These are phyloP conservation scores for Tetragonia tetragonoides DNA, from an alignment of 148 eudicot species.

Conservation along the genomic window DNA sequence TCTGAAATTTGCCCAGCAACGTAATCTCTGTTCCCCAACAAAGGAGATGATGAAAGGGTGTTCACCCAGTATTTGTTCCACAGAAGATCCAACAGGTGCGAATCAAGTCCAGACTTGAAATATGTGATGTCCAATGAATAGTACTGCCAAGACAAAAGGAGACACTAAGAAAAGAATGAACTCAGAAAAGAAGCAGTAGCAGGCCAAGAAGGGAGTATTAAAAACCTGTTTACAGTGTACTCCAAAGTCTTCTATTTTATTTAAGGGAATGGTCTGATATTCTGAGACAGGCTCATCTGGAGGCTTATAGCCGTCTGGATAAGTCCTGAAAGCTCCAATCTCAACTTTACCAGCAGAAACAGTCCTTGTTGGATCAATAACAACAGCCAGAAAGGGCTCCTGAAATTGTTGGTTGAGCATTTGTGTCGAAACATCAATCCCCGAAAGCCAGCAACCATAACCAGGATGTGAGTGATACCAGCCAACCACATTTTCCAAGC, in stretches of 20 bases:
- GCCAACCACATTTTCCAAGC: constrained; percentile 95
- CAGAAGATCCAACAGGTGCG: constrained; percentile 92
- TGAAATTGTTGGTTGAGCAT: constrained; percentile 95
- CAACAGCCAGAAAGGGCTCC: constrained; percentile 97
- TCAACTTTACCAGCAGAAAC: constrained; percentile 99
- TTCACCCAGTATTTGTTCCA: constrained; percentile 99
- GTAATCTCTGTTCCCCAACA: constrained; percentile 90
- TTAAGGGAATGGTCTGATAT: constrained; percentile 93
- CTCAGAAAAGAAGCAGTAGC: background rate
- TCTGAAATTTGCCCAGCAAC: constrained; percentile 98
- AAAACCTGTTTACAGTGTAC: constrained; percentile 96
- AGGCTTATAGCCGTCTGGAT: constrained; percentile 96
- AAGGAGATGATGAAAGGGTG: constrained; percentile 93
- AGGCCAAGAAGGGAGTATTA: background rate
- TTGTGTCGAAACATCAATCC: constrained; percentile 95
- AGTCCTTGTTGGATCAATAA: constrained; percentile 96
- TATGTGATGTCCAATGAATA: constrained; percentile 91
- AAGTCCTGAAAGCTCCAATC: constrained; percentile 96
- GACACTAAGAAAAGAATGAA: constrained; percentile 6
- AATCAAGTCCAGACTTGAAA: constrained; percentile 96
- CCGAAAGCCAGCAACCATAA: constrained; percentile 99
- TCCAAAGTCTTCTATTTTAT: constrained; percentile 98
- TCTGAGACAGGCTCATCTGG: constrained; percentile 95
- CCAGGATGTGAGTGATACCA: constrained; percentile 99
- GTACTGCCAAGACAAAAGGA: constrained; percentile 56